phyloP scores from a whole-genome alignment of 177 flowering plant genomes.

The Telopea speciosissima region DNA sequence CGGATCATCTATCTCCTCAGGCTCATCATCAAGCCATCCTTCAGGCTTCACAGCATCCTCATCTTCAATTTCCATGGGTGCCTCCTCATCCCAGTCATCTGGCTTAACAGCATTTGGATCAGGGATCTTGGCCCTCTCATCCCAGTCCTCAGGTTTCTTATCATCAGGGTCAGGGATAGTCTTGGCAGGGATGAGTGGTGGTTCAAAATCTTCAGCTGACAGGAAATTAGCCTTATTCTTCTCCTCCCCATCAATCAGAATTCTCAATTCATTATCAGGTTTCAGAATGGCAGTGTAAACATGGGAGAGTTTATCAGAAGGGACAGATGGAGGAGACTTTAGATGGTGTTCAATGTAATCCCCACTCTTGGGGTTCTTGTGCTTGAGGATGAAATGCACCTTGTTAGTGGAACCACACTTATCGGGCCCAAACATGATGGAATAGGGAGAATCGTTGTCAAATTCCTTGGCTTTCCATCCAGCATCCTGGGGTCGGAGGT shows the following conservation, averaged over 20 bases:
- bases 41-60: background rate
- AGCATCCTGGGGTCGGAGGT: background rate
- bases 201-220: constrained; percentile 58
- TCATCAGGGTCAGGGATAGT: constrained; percentile 78
- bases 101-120: constrained; percentile 64
- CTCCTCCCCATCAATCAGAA: constrained; percentile 63
- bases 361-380: constrained; percentile 66
- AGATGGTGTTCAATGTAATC: constrained; percentile 65
- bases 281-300: constrained; percentile 59
- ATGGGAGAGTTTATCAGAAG: constrained; percentile 58
- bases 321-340: constrained; percentile 59
- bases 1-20: constrained; percentile 44
- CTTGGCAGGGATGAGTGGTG: constrained; percentile 51
- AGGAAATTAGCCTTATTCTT: constrained; percentile 60
- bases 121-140: constrained; percentile 63
- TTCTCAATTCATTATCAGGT: constrained; percentile 44
- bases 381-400: constrained; percentile 70
- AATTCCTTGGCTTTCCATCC: background rate
- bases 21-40: constrained; percentile 2
- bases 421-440: background rate
- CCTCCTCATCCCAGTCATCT: constrained; percentile 82
- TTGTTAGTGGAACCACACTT: constrained; percentile 7
- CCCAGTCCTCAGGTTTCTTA: constrained; percentile 76
- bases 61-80: constrained; percentile 23
- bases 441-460: background rate